These are phyloP conservation scores for Thelonectria discophora DNA, from an alignment of 2,329 filamentous ascomycete species.

Conservation along the genomic window DNA sequence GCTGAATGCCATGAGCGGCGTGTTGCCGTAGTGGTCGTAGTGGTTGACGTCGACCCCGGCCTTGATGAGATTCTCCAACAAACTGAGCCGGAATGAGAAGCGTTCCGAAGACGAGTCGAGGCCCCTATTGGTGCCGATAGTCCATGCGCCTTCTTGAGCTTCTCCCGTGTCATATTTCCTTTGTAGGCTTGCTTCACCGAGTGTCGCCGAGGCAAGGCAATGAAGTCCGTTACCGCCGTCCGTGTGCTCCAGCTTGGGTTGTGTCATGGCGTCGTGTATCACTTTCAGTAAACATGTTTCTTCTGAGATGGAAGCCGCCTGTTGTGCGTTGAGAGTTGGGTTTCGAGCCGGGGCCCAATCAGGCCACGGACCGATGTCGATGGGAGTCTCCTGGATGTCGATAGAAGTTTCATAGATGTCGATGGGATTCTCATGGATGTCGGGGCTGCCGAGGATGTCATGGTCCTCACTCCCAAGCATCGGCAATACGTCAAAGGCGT, in stretches of 20 bases:
- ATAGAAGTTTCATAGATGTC: conserved; percentile 14
- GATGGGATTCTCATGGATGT: no score
- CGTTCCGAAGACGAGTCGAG: conserved; percentile 47
- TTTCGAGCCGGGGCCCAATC: conserved; percentile 6
- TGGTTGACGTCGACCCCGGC: conserved; percentile 60
- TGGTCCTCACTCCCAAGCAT: neutral
- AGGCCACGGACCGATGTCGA: conserved; percentile 40
- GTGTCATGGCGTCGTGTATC: conserved; percentile 25
- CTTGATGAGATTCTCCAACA: conserved; percentile 45
- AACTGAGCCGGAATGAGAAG: conserved; percentile 41
- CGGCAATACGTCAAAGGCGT: conserved; percentile 57
- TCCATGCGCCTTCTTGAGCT: neutral
- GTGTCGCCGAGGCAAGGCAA: conserved; percentile 64
- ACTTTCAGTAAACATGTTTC: conserved; percentile 39
- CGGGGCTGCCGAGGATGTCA: no score
- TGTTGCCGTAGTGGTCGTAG: conserved; percentile 61
- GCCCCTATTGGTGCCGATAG: conserved; percentile 14
- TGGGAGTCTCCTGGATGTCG: conserved; percentile 18
- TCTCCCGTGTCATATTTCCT: conserved; percentile 44
- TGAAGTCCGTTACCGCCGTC: conserved; percentile 66
- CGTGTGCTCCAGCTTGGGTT: conserved; percentile 42
- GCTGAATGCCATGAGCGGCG: conserved; percentile 65
- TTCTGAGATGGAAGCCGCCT: conserved; percentile 17
- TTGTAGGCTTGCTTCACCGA: conserved; percentile 52
- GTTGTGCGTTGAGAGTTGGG: conserved; percentile 12